A percentile compares a stretch with the other conserved stretches of the same genome.
Evolutionary conservation across 345 rosid genomes (phyloP).

Genomic region (Syzygium oleosum): DNA sequence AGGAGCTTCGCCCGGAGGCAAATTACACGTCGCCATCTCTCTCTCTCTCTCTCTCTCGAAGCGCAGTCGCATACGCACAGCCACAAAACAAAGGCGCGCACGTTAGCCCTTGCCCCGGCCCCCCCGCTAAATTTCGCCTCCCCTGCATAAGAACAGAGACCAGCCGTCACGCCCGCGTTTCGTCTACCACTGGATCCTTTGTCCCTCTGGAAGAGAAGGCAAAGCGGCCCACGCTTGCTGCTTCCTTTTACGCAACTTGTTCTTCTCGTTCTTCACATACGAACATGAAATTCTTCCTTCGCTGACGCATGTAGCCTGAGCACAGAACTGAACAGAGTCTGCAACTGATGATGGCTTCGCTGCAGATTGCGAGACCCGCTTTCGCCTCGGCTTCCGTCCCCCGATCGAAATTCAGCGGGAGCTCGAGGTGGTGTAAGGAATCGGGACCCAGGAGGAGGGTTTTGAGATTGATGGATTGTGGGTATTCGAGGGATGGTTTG

Average conservation of each 20-base stretch:
- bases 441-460: conserved; percentile 20
- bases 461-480: conserved; percentile 4
- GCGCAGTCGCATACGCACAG: neutral
- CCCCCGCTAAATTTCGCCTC: conserved; percentile 20
- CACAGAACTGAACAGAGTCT: neutral
- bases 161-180: neutral
- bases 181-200: neutral
- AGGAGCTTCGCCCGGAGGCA: neutral
- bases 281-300: neutral
- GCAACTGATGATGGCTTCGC: conserved; percentile 36
- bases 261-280: neutral
- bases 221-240: neutral
- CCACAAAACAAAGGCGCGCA: conserved; percentile 29
- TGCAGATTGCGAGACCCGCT: conserved; percentile 31
- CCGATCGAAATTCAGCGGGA: conserved; percentile 13
- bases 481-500: neutral
- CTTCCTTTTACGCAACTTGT: neutral
- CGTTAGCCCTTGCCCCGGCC: neutral
- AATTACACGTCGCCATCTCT: neutral
- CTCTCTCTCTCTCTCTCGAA: neutral
- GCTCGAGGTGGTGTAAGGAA: conserved; percentile 11
- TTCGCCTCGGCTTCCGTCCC: conserved; percentile 38
- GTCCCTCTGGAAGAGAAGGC: neutral
- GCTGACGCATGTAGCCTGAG: neutral
- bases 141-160: neutral